These are phyloP conservation scores for Lepidium sativum DNA, from an alignment of 345 rosid genomes.

Conservation along the genomic window DNA sequence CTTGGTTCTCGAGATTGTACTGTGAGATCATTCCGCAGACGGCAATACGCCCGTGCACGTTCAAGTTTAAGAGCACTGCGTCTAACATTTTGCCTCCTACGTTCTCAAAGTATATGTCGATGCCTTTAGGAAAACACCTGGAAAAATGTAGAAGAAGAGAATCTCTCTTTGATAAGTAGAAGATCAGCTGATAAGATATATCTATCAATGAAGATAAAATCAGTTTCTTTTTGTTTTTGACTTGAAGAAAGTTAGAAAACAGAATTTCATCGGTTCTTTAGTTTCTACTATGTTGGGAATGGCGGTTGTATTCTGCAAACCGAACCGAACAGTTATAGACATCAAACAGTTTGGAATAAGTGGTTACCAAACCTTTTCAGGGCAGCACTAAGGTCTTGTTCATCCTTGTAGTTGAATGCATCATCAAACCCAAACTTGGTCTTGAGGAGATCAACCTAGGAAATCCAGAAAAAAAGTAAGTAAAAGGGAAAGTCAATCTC, in stretches of 20 bases:
- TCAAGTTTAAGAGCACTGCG: constrained; percentile 48
- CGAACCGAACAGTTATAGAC: not conserved
- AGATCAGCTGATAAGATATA: not conserved
- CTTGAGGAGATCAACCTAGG: constrained; percentile 58
- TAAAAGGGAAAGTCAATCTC: not conserved
- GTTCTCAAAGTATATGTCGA: constrained; percentile 49
- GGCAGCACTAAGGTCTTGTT: constrained; percentile 39
- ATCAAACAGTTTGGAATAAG: not conserved
- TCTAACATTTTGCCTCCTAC: constrained; percentile 51
- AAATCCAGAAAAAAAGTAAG: not conserved
- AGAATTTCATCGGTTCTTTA: too few relatives aligned
- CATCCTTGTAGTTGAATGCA: constrained; percentile 72
- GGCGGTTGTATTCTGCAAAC: too few relatives aligned
- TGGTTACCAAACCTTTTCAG: constrained; percentile 46
- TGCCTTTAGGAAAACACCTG: constrained; percentile 37
- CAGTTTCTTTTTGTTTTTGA: not conserved
- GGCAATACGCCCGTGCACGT: constrained; percentile 31
- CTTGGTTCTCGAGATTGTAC: constrained; percentile 35
- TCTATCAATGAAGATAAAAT: not conserved
- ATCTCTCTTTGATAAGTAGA: not conserved
- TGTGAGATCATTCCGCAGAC: constrained; percentile 57
- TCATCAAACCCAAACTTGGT: constrained; percentile 63
- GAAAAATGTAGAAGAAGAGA: not conserved
- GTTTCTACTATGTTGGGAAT: too few relatives aligned
- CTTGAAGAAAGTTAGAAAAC: too few relatives aligned